These are phyloP conservation scores for Phytophthora colocasiae DNA, from an alignment of 352 stramenopile species.

Conservation along the genomic window DNA sequence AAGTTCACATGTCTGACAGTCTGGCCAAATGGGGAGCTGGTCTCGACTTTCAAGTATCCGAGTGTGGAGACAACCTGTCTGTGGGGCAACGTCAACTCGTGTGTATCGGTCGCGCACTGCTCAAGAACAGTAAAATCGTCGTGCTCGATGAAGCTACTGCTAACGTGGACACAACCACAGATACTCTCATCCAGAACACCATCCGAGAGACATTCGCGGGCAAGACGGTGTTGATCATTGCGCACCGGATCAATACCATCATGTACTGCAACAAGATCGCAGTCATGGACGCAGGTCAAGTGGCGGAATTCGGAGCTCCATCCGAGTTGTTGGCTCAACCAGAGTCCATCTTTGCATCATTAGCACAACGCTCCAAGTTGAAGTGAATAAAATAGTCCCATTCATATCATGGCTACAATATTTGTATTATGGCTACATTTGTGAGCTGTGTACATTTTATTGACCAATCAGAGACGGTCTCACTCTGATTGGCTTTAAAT, in stretches of 20 bases:
- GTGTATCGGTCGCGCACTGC: slow-evolving; percentile 93
- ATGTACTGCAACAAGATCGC: slow-evolving; percentile 31
- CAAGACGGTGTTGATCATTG: slow-evolving; percentile 95
- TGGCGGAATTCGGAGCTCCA: slow-evolving; percentile 85
- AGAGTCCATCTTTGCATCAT: slow-evolving; percentile 42
- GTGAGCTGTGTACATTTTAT: too few species aligned
- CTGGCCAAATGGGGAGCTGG: slow-evolving; percentile 55
- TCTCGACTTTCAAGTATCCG: slow-evolving; percentile 51
- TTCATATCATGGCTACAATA: neutral
- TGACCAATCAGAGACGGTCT: too few species aligned
- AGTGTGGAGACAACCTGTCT: slow-evolving; percentile 94
- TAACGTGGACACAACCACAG: slow-evolving; percentile 87
- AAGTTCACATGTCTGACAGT: slow-evolving; percentile 64
- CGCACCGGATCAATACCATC: slow-evolving; percentile 94
- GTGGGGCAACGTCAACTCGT: slow-evolving; percentile 95
- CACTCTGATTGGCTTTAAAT: too few species aligned
- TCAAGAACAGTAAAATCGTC: slow-evolving; percentile 88
- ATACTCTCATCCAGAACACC: slow-evolving; percentile 85
- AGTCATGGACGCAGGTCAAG: slow-evolving; percentile 64
- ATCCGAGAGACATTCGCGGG: slow-evolving; percentile 70
- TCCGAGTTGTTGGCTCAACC: slow-evolving; percentile 56
- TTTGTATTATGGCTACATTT: too few species aligned
- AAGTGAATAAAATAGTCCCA: neutral
- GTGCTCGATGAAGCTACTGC: slow-evolving; percentile 96
- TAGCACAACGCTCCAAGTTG: slow-evolving; percentile 27